Base-by-base conservation (phyloP, 768 basidiomycete genomes). In the Tylopilus sp. region DNA sequence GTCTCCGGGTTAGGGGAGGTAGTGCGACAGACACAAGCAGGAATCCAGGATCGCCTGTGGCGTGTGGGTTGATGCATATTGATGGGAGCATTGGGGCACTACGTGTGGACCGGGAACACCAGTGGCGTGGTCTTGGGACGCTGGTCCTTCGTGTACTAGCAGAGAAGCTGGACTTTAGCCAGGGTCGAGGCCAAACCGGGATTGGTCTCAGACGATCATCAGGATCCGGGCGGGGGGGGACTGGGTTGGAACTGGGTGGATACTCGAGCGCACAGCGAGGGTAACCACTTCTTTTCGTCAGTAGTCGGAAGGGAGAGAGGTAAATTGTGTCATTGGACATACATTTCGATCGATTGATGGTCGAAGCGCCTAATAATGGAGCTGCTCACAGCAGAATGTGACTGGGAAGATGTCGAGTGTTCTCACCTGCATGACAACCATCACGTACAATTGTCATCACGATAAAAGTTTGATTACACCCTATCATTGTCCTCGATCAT, bases 241-340 rank as follows among this genome's bases (percentile, higher is more conserved):
- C 34, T 63, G 0, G 54, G 60, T 4, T 66, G 62, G 64, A 57
- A 59, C 29, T n/a, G n/a, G n/a, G n/a, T n/a, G n/a, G n/a, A n/a
- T n/a, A n/a, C n/a, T n/a, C n/a, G n/a, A n/a, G n/a, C n/a, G n/a
- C n/a, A n/a, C n/a, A n/a, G n/a, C n/a, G n/a, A n/a, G n/a, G n/a
- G n/a, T n/a, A n/a, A n/a, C n/a, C n/a, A n/a, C n/a, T n/a, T n/a
- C n/a, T n/a, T n/a, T n/a, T n/a, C n/a, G n/a, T n/a, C n/a, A n/a
- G n/a, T n/a, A n/a, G n/a, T n/a, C n/a, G n/a, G n/a, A n/a, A n/a
- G n/a, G n/a, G n/a, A n/a, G n/a, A n/a, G n/a, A n/a, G n/a, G n/a
- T n/a, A n/a, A n/a, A n/a, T n/a, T n/a, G n/a, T n/a, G n/a, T n/a
- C n/a, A n/a, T n/a, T n/a, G n/a, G n/a, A n/a, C n/a, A n/a, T n/a